Conservation (phyloP, 306 rosid species). For the Corylus heterophylla region DNA sequence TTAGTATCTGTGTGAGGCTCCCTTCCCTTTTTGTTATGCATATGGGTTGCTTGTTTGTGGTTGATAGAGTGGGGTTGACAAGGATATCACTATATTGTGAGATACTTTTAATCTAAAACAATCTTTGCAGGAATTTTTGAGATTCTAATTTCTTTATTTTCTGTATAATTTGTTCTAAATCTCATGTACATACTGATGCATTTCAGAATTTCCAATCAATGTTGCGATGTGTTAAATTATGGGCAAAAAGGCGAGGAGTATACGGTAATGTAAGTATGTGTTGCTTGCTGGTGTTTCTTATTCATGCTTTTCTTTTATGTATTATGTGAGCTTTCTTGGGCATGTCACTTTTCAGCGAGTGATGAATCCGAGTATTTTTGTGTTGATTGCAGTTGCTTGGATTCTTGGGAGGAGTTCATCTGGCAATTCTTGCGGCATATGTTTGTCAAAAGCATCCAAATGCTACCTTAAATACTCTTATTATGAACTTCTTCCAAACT, state of each 20-base stretch:
- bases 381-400: slow-evolving; percentile 40
- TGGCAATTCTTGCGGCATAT: slow-evolving; percentile 45
- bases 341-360: not conserved
- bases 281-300: not conserved
- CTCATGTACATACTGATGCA: slow-evolving; percentile 16
- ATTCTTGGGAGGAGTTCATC: slow-evolving; percentile 53
- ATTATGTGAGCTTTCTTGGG: slow-evolving; percentile 20
- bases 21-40: not conserved
- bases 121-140: not conserved
- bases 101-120: not conserved
- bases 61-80: not conserved
- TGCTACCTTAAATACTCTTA: slow-evolving; percentile 37
- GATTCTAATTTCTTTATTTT: not conserved
- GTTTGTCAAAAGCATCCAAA: slow-evolving; percentile 37
- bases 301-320: slow-evolving; percentile 11
- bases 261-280: slow-evolving; percentile 51
- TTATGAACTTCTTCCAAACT: slow-evolving; percentile 40
- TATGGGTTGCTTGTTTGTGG: not conserved
- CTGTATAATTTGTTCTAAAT: not conserved
- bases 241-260: slow-evolving; percentile 61
- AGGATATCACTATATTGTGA: not conserved
- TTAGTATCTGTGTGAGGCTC: not conserved
- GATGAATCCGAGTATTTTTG: slow-evolving; percentile 5
- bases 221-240: slow-evolving; percentile 49
- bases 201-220: slow-evolving; percentile 47